Base-by-base conservation (phyloP, 495 filamentous ascomycete genomes). In the Parathielavia appendiculata region DNA sequence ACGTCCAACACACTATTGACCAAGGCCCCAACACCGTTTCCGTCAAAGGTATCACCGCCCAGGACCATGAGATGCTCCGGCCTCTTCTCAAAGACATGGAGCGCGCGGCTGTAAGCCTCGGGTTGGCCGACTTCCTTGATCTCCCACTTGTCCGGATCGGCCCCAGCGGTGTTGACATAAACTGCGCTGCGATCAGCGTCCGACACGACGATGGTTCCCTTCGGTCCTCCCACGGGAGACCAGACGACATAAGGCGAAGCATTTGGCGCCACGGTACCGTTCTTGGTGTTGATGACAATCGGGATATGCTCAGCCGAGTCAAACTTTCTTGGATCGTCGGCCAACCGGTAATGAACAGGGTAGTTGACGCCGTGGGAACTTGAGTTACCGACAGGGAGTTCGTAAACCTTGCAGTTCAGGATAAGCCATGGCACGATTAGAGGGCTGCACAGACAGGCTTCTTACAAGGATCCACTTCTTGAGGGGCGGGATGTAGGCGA, bases 181-280 rank as follows among this genome's bases (percentile, higher is more conserved):
- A 89, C 60, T 20, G 79, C 69, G n/a, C 69, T 68, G 36, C 74
- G 63, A 9, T 73, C 77, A 0, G 79, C 79, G 8, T 72, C 72
- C 58, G 80, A 84, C 32, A 83, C 81, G 23, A 86, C 74, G 53
- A 83, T 77, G 0, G 82, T 83, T 2, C 82, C 82, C 53, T 83
- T 75, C 20, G 59, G 62, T 19, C 81, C 82, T 3, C 81, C 81
- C 20, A 73, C 72, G 0, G 76, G 65, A 0, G 74, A 76, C 81
- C 81, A 85, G 0, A 76, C 75, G 1, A 82, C 74, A 45, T 81
- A 84, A 1, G 82, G 82, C 1, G 79, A 81, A 11, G 76, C 75
- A 6, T 69, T 79, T 0, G 84, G 84, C 56, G 79, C 63, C 5
- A 73, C 74, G 20, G 14, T 41, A 2, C 12, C 32, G 22, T 20